These are phyloP conservation scores for Chlamydomonas schloesseri DNA, from an alignment of 139 green algal genomes.

Conservation along the genomic window DNA sequence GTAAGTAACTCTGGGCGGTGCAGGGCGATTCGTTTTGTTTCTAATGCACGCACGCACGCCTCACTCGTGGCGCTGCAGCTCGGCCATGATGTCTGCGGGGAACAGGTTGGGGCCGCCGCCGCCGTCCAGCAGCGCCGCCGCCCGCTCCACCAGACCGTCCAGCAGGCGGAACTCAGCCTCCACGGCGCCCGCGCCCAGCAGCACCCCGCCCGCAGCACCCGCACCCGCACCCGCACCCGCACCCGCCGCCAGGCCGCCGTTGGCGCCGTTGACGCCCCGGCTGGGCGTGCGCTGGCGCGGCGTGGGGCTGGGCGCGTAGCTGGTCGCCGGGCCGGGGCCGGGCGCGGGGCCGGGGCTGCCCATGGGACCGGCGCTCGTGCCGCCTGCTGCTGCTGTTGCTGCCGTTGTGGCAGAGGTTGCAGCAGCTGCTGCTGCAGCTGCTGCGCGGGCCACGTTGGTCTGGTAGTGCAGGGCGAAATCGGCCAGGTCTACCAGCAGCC, in stretches of 20 bases:
- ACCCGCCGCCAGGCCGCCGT: neutral
- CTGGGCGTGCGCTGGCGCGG: conserved; percentile 7
- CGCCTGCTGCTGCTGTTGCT: neutral
- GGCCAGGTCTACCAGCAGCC: neutral
- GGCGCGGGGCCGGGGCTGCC: neutral
- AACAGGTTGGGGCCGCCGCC: conserved; percentile 29
- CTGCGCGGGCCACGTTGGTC: neutral
- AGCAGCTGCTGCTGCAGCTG: neutral
- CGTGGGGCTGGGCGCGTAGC: conserved; percentile 14
- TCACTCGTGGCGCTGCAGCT: neutral
- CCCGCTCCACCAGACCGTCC: conserved; percentile 21
- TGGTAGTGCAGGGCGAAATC: neutral
- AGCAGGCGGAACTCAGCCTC: conserved; percentile 21
- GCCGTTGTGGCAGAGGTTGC: neutral
- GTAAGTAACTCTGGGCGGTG: no score
- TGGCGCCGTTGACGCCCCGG: neutral
- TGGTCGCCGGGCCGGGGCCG: neutral
- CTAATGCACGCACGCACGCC: no score
- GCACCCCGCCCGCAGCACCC: no score
- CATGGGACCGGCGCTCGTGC: neutral
- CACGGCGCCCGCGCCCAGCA: neutral
- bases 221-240: no score
- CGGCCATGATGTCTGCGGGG: conserved; percentile 12
- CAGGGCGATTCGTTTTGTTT: no score
- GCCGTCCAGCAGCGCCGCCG: conserved; percentile 7